Base-by-base conservation (phyloP, 805 yeast genomes). In the Sugiyamaella americana region DNA sequence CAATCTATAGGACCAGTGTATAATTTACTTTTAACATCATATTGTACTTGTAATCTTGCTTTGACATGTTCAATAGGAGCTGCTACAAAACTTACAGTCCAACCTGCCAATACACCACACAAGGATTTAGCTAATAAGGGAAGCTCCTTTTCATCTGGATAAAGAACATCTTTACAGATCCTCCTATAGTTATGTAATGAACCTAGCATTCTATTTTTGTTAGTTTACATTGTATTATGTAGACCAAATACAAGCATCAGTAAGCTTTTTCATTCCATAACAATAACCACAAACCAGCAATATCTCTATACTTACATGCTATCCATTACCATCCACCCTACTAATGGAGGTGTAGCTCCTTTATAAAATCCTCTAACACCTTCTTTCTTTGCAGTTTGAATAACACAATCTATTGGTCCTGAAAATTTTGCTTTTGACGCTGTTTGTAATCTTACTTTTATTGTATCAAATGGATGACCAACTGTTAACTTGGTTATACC, bases 271-370 rank as follows among this genome's bases (percentile, higher is more conserved):
- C n/a, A n/a, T n/a, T n/a, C n/a, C n/a, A n/a, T n/a, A n/a, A n/a
- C n/a, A n/a, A n/a, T n/a, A n/a, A n/a, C n/a, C n/a, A n/a, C n/a
- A n/a, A n/a, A n/a, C n/a, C n/a, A n/a, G n/a, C n/a, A n/a, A n/a
- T n/a, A n/a, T n/a, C n/a, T n/a, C n/a, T n/a, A 11, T 13, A 35
- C 60, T 34, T 44, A 59, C 42, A 87, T 87, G 2, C 89, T 80
- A 61, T 88, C 97, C 96, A 88, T 88, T 51, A 84, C 65, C 55
- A 88, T 87, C 96, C 96, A 88, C 0, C 96, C 97, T 18, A 86
- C 78, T 53, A 88, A 71, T 1, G 96, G 96, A 3, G 97, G 96
- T 0, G 95, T 86, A 54, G 88, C 87, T 0, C 97, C 97, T 55
- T 87, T 79, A 61, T 87, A 88, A 46, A 88, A 76, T 1, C 95